Base-by-base conservation (phyloP, 768 basidiomycete genomes). In the Mycena olivaceomarginata region DNA sequence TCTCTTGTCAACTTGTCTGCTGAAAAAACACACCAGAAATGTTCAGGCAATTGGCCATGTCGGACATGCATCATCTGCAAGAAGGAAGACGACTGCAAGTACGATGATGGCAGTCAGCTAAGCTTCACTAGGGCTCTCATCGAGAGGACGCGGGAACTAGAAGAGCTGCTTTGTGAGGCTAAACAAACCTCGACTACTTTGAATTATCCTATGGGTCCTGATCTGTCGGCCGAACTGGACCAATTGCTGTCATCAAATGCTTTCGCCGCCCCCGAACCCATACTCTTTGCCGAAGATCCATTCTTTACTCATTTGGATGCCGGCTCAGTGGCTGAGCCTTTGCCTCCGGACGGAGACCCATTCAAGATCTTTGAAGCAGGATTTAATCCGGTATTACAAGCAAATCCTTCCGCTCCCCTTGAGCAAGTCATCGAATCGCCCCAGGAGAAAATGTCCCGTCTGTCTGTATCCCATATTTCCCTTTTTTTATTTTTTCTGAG, bases 41-140 rank as follows among this genome's bases (percentile, higher is more conserved):
- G 76, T 59, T 72, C 67, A 46, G 78, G 78, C 1, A 59, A 74
- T 48, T 79, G 78, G 78, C 78, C 78, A 5, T 79, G 78, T 51
- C 71, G 59, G 16, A 72, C 78, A 1, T 79, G 78, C 56, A 62
- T 79, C 31, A 51, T 51, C 20, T 74, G 75, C 41, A 74, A 77
- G 67, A 79, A 79, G 65, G 78, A 79, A 66, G 78, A 79, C 46
- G 75, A 68, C 39, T 79, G 78, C 72, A 74, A 79, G 66, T 79
- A 66, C 66, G 73, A 76, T 45, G 75, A 79, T 63, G 73, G 70
- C 15, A 79, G 78, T 59, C 75, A 79, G 45, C n/a, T 79, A 53
- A 77, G 75, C 65, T 79, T 68, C 60, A 79, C 78, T 11, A 72
- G 78, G 66, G 78, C 78, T 18, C 53, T 79, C 10, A 79, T 79